Conservation (phyloP, 2,329 filamentous ascomycete genomes). For the Nemania sp. region DNA sequence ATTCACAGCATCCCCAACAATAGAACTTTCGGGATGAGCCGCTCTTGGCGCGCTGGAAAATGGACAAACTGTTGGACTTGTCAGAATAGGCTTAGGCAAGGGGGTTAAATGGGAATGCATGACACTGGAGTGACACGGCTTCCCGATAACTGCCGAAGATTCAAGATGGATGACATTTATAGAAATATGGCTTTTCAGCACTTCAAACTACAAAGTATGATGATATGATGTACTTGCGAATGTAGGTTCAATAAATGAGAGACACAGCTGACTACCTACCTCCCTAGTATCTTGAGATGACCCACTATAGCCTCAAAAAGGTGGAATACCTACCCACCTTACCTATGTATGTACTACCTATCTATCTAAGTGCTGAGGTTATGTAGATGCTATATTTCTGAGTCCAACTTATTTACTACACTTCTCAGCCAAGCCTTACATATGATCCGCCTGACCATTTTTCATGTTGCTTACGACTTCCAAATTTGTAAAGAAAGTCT, state of each 20-base stretch:
- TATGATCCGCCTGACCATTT: not conserved
- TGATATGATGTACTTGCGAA: not conserved
- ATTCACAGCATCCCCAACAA: not conserved
- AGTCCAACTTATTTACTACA: too few species aligned
- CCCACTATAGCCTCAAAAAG: slow-evolving; percentile 11
- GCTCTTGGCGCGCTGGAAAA: slow-evolving; percentile 41
- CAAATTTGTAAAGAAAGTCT: not conserved
- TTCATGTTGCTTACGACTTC: not conserved
- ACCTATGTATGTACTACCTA: too few species aligned
- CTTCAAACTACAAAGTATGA: not conserved
- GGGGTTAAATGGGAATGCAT: not conserved
- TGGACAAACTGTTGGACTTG: slow-evolving; percentile 6
- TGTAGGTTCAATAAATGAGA: not conserved
- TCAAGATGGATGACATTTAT: slow-evolving; percentile 16
- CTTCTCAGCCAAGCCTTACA: too few species aligned
- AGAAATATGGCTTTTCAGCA: not conserved
- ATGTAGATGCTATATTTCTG: too few species aligned
- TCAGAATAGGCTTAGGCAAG: slow-evolving; percentile 14
- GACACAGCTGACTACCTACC: slow-evolving; percentile 6
- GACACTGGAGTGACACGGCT: not conserved
- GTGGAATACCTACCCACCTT: slow-evolving; percentile 3
- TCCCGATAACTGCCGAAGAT: slow-evolving; percentile 5
- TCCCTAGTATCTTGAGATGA: not conserved
- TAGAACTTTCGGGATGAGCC: slow-evolving; percentile 44
- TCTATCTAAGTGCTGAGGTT: not conserved